Base-by-base conservation (phyloP, 805 yeast genomes). In the Wickerhamiella kazuoi region DNA sequence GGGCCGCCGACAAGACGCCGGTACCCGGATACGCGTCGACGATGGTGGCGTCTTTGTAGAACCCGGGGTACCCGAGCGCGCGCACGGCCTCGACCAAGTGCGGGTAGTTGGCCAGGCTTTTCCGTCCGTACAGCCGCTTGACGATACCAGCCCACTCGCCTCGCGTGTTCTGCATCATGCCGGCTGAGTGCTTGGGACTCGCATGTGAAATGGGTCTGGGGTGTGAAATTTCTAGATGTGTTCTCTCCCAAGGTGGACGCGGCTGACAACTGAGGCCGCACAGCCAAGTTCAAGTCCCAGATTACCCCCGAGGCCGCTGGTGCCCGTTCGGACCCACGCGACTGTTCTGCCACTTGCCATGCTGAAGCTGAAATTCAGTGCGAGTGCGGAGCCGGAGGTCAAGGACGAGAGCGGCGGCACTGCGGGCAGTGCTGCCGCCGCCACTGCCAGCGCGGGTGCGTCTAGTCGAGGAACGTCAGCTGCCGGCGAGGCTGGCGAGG, bases 1-100 rank as follows among this genome's bases (percentile, higher is more conserved):
- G 50, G 44, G 74, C 69, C 1, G 74, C 62, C 0, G 86, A 68
- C 48, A 77, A 71, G 2, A 74, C 59, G 3, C 79, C 74, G 24
- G 68, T 63, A 3, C 56, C 57, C 8, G 60, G 50, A 42, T 59
- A 57, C 7, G 51, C 54, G 40, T 58, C 62, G n/a, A 58, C 32
- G 9, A 58, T 47, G 9, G 55, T 48, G 14, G 52, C 44, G 34
- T 49, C 56, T n/a, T 53, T 51, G 15, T 50, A 48, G 52, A 64
- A 47, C 46, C 56, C 41, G 40, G 62, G 59, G 41, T 70, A 53
- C 33, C 65, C 56, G 20, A 78, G 55, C 39, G 61, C 67, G 19
- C 74, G 65, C 5, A 78, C 50, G 11, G 79, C 57, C 31, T 50
- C 40, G 6, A 46, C 53, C 41, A 53, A 45, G 36, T 39, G 35